Evolutionary conservation across 208 protist species (phyloP).

Genomic region (Leishmania tarentolae): DNA sequence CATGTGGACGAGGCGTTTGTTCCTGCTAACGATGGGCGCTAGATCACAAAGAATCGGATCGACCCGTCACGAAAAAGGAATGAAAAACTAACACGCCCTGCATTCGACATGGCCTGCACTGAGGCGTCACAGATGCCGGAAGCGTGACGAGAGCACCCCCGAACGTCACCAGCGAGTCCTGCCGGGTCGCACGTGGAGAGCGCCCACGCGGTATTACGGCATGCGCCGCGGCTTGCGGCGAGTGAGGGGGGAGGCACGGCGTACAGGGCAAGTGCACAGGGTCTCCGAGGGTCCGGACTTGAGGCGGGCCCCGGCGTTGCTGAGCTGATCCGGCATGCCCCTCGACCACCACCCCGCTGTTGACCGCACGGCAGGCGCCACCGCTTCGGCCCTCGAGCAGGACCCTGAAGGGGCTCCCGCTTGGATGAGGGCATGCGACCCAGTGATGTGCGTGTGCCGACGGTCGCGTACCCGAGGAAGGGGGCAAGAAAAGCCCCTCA

Average conservation of each 20-base stretch:
- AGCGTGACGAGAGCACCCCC: no score
- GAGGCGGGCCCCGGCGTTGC: no score
- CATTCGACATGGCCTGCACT: neutral
- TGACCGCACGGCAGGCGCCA: neutral
- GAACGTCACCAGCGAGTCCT: neutral
- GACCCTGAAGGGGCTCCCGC: neutral
- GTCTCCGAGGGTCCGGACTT: neutral
- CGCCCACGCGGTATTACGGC: neutral
- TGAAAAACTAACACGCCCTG: neutral
- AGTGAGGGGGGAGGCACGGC: neutral
- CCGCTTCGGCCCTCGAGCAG: neutral
- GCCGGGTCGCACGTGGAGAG: neutral
- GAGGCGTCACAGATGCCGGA: no score
- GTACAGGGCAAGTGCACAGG: no score
- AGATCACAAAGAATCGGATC: neutral
- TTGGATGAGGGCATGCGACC: neutral
- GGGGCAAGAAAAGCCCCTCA: neutral
- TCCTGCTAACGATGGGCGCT: neutral
- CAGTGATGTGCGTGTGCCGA: neutral
- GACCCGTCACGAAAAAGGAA: neutral
- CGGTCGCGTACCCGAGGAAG: neutral
- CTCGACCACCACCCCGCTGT: neutral
- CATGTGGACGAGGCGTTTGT: neutral
- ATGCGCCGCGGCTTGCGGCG: neutral
- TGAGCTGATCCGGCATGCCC: neutral